Evolutionary conservation across 352 stramenopile species (phyloP).

Genomic region (Aphanomyces astaci): DNA sequence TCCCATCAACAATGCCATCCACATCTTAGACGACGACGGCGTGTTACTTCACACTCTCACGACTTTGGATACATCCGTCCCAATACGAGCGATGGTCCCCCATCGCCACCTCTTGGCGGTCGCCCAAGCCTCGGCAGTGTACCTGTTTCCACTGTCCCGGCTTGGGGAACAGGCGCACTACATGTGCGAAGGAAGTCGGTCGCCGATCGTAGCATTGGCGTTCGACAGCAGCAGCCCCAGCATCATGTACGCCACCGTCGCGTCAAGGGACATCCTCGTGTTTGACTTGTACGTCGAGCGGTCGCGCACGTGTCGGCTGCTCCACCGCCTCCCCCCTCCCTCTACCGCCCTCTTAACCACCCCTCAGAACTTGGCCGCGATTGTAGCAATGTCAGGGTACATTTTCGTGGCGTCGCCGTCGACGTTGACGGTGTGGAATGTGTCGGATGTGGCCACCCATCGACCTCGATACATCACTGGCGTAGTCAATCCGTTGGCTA

Average conservation of each 20-base stretch:
- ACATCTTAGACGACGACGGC: neutral
- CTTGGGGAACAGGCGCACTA: neutral
- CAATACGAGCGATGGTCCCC: neutral
- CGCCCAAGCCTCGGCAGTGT: neutral
- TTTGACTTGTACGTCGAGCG: slow-evolving; percentile 7
- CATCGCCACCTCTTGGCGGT: slow-evolving; percentile 12
- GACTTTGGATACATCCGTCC: neutral
- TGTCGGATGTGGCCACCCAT: neutral
- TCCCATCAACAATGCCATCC: neutral
- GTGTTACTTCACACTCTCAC: neutral
- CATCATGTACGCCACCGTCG: neutral
- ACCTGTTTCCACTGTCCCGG: neutral
- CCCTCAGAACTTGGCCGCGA: neutral
- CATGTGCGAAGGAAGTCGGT: neutral
- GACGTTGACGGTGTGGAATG: neutral
- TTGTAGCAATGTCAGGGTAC: neutral
- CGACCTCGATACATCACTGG: neutral
- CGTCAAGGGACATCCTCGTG: neutral
- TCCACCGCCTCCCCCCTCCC: neutral
- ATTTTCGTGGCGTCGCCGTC: neutral
- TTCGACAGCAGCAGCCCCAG: neutral
- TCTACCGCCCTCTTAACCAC: neutral
- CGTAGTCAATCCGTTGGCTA: neutral
- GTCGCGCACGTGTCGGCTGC: neutral
- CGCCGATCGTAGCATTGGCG: neutral